A percentile compares a stretch with the other conserved stretches of the same genome.
These are phyloP conservation scores for Neurospora discreta DNA, from an alignment of 495 filamentous ascomycete species.

Conservation along the genomic window DNA sequence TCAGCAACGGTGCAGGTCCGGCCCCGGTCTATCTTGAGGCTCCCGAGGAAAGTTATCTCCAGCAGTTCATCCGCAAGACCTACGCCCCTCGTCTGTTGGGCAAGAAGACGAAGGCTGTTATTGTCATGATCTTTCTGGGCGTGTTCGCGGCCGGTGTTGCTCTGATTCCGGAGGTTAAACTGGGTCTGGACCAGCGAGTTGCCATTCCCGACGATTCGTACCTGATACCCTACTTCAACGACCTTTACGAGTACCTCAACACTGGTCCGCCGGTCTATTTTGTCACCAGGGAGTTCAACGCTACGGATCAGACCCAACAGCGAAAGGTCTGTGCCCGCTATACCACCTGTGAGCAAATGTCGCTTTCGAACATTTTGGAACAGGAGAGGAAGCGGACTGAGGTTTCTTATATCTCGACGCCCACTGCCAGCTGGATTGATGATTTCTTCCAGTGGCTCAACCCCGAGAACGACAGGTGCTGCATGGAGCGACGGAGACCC, in stretches of 20 bases:
- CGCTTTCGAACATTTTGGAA: slow-evolving; percentile 78
- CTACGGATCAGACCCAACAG: slow-evolving; percentile 61
- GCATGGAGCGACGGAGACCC: slow-evolving; percentile 47
- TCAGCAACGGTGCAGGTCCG: slow-evolving; percentile 21
- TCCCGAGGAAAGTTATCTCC: slow-evolving; percentile 70
- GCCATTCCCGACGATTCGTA: slow-evolving; percentile 90
- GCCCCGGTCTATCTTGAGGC: slow-evolving; percentile 43
- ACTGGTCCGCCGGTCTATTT: slow-evolving; percentile 94
- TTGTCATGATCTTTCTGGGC: slow-evolving; percentile 73
- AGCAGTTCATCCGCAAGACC: slow-evolving; percentile 73
- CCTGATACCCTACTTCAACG: slow-evolving; percentile 87
- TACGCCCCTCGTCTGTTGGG: slow-evolving; percentile 78
- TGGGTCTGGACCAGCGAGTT: slow-evolving; percentile 88
- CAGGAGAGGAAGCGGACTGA: slow-evolving; percentile 82
- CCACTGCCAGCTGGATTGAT: slow-evolving; percentile 91
- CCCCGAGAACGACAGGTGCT: slow-evolving; percentile 71
- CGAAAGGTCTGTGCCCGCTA: slow-evolving; percentile 85
- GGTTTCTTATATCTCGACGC: slow-evolving; percentile 86
- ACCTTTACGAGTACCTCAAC: slow-evolving; percentile 84
- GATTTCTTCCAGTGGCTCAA: slow-evolving; percentile 96
- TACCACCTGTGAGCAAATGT: slow-evolving; percentile 71
- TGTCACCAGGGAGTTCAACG: slow-evolving; percentile 71
- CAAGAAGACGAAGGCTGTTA: slow-evolving; percentile 60
- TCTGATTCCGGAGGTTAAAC: slow-evolving; percentile 68
- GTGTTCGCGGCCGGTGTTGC: slow-evolving; percentile 78